Evolutionary conservation across 345 rosid genomes (phyloP).

Genomic region (Euphorbia lathyris): DNA sequence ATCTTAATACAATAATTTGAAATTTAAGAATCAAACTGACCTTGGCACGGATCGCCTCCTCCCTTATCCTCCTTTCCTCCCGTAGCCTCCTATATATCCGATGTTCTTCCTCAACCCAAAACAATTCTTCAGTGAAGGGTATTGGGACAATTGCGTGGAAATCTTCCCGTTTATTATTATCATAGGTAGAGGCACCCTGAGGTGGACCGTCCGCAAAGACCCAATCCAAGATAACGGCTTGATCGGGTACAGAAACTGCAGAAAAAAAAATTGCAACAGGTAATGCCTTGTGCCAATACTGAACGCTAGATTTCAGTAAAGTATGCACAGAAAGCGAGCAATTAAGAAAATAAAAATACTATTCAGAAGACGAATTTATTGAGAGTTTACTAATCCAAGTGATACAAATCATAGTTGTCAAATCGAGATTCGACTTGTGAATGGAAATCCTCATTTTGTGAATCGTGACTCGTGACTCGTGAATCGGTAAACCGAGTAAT

Average conservation of each 20-base stretch:
- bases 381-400: no score
- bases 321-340: not conserved
- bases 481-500: no score
- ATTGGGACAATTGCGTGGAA: constrained; percentile 69
- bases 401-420: no score
- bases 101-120: constrained; percentile 79
- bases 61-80: constrained; percentile 63
- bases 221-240: constrained; percentile 78
- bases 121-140: constrained; percentile 43
- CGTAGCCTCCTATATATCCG: constrained; percentile 54
- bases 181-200: constrained; percentile 58
- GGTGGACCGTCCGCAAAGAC: constrained; percentile 94
- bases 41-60: constrained; percentile 71
- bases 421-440: no score
- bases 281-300: not conserved
- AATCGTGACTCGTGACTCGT: no score
- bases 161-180: constrained; percentile 66
- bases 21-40: constrained; percentile 34
- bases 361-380: no score
- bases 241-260: constrained; percentile 67
- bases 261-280: constrained; percentile 11
- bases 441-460: no score
- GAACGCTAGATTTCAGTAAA: not conserved
- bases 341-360: no score
- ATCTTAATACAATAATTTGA: constrained; percentile 10